phyloP scores from a whole-genome alignment of 768 basidiomycete species.

The Termitomyces bulborhizus region DNA sequence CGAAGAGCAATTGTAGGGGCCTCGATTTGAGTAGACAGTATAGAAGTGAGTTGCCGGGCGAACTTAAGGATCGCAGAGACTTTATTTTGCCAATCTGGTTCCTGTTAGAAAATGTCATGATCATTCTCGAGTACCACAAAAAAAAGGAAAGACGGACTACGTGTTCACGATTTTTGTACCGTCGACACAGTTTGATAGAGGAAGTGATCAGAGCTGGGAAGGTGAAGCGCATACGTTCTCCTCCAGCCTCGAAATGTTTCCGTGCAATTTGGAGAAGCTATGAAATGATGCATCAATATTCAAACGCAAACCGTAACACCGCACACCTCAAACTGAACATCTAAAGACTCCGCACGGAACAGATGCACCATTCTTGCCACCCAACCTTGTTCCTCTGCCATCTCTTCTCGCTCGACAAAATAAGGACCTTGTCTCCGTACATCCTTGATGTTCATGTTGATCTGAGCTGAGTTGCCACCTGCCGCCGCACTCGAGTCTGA shows the following conservation, averaged over 20 bases:
- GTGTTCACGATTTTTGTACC: slow-evolving; percentile 82
- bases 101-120: slow-evolving; percentile 34
- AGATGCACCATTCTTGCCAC: slow-evolving; percentile 96
- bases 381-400: slow-evolving; percentile 99
- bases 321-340: slow-evolving; percentile 76
- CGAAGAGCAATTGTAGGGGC: slow-evolving; percentile 89
- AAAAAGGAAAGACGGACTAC: slow-evolving; percentile 34
- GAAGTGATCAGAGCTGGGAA: slow-evolving; percentile 96
- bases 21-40: slow-evolving; percentile 90
- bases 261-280: slow-evolving; percentile 90
- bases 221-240: slow-evolving; percentile 93
- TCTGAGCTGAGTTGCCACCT: slow-evolving; percentile 24
- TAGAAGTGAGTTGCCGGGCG: slow-evolving; percentile 87
- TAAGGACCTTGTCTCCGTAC: slow-evolving; percentile 54
- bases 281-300: background rate
- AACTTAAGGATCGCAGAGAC: slow-evolving; percentile 91
- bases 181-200: slow-evolving; percentile 85
- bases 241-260: slow-evolving; percentile 84
- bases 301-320: slow-evolving; percentile 24
- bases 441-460: slow-evolving; percentile 34
- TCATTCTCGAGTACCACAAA: background rate
- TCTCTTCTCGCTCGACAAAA: slow-evolving; percentile 73
- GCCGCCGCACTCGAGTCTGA: slow-evolving; percentile 40
- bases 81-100: slow-evolving; percentile 81
- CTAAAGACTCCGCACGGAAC: slow-evolving; percentile 83